Evolutionary conservation across 1,284 basidiomycete genomes (phyloP).

Genomic region (Taiwanofungus camphoratus): DNA sequence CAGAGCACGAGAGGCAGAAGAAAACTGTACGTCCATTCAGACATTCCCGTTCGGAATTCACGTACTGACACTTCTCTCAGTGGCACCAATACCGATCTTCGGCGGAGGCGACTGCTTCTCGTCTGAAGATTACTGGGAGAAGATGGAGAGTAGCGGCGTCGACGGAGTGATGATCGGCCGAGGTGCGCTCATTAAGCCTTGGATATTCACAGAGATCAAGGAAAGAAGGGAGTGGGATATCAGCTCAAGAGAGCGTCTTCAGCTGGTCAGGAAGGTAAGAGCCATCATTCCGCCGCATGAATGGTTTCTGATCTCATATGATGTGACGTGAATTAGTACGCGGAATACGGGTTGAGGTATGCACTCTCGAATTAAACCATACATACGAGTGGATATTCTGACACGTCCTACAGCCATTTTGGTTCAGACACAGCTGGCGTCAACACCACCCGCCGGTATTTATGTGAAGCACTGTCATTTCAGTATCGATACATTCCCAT

Average conservation of each 20-base stretch:
- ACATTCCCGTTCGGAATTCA: neutral
- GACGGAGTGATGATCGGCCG: constrained; percentile 95
- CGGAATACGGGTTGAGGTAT: constrained; percentile 71
- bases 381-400: neutral
- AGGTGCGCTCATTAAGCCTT: constrained; percentile 94
- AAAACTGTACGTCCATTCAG: constrained; percentile 62
- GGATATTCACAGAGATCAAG: constrained; percentile 96
- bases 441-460: constrained; percentile 89
- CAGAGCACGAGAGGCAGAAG: constrained; percentile 72
- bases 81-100: constrained; percentile 86
- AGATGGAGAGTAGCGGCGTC: constrained; percentile 73
- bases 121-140: constrained; percentile 77
- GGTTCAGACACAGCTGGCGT: constrained; percentile 91
- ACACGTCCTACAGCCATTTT: constrained; percentile 53
- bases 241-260: constrained; percentile 83
- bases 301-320: neutral
- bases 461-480: constrained; percentile 94
- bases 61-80: constrained; percentile 30
- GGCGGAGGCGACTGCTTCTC: constrained; percentile 96
- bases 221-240: constrained; percentile 95
- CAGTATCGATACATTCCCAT: constrained; percentile 94
- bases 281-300: neutral
- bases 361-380: constrained; percentile 27
- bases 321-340: constrained; percentile 48
- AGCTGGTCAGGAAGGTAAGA: constrained; percentile 73